Evolutionary conservation across 257 asterid genomes (phyloP).

Genomic region (Nicotiana attenuata): DNA sequence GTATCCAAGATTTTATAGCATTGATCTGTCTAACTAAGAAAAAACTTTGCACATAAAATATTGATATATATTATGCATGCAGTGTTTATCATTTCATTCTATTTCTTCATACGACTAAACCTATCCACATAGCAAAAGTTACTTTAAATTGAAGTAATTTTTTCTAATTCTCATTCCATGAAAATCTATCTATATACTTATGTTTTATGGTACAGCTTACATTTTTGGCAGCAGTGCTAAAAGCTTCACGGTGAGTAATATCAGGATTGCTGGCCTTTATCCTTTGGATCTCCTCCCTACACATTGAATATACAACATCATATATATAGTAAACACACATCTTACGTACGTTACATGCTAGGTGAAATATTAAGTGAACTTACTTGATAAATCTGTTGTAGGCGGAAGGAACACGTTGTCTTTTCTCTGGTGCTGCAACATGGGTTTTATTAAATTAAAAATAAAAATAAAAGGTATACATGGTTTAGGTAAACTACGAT

Average conservation of each 20-base stretch:
- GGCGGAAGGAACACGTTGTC: slow-evolving; percentile 89
- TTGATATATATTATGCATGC: no score
- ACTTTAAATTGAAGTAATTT: background rate
- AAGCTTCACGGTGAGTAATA: slow-evolving; percentile 92
- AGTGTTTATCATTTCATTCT: background rate
- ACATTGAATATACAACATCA: background rate
- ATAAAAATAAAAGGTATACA: no score
- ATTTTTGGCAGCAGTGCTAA: slow-evolving; percentile 91
- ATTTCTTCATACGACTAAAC: background rate
- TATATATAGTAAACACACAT: background rate
- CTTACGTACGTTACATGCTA: background rate
- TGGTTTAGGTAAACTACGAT: no score
- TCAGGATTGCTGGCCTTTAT: slow-evolving; percentile 88
- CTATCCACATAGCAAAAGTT: no score
- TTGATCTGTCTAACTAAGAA: no score
- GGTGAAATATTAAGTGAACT: slow-evolving; percentile 16
- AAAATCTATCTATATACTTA: background rate
- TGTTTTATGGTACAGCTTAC: slow-evolving; percentile 35
- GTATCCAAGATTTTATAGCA: no score
- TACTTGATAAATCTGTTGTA: slow-evolving; percentile 91
- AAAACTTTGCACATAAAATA: no score
- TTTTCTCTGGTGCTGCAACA: slow-evolving; percentile 74
- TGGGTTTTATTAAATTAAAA: background rate
- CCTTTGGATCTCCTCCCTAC: slow-evolving; percentile 97
- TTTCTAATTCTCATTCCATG: background rate